These are phyloP conservation scores for Colletotrichum sp. DNA, from an alignment of 2,329 filamentous ascomycete genomes.

Conservation along the genomic window DNA sequence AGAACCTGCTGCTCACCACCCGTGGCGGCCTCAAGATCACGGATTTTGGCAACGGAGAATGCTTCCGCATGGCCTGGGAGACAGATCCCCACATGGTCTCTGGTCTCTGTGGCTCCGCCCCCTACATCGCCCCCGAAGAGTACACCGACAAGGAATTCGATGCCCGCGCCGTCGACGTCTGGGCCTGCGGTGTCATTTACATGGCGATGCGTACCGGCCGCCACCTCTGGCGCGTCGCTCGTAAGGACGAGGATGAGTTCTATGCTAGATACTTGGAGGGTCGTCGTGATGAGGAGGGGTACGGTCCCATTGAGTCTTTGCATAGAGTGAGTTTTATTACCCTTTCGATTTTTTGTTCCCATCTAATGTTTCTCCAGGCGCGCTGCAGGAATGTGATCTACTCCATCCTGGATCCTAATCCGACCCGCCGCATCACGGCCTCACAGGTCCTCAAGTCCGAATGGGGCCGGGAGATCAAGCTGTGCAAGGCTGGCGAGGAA, in stretches of 20 bases:
- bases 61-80: constrained; percentile 99
- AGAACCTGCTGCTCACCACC: constrained; percentile 92
- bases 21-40: constrained; percentile 96
- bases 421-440: constrained; percentile 88
- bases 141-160: constrained; percentile 97
- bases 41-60: constrained; percentile 98
- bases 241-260: constrained; percentile 96
- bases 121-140: constrained; percentile 97
- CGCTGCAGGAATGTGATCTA: constrained; percentile 99
- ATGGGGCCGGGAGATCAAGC: constrained; percentile 97
- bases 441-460: constrained; percentile 97
- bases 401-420: constrained; percentile 95
- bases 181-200: constrained; percentile 98
- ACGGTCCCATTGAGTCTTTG: constrained; percentile 93
- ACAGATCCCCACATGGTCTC: constrained; percentile 98
- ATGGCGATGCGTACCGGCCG: constrained; percentile 99
- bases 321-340: constrained; percentile 75
- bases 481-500: constrained; percentile 96
- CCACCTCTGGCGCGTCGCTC: constrained; percentile 95
- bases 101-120: constrained; percentile 92
- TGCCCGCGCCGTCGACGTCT: constrained; percentile 95
- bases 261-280: constrained; percentile 94
- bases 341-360: neutral
- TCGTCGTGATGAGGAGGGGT: constrained; percentile 91
- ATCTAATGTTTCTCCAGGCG: constrained; percentile 60